Percentiles rank a stretch among this genome's conserved stretches.
These are phyloP conservation scores for Pyricularia pennisetigena DNA, from an alignment of 2,329 filamentous ascomycete species.

Conservation along the genomic window DNA sequence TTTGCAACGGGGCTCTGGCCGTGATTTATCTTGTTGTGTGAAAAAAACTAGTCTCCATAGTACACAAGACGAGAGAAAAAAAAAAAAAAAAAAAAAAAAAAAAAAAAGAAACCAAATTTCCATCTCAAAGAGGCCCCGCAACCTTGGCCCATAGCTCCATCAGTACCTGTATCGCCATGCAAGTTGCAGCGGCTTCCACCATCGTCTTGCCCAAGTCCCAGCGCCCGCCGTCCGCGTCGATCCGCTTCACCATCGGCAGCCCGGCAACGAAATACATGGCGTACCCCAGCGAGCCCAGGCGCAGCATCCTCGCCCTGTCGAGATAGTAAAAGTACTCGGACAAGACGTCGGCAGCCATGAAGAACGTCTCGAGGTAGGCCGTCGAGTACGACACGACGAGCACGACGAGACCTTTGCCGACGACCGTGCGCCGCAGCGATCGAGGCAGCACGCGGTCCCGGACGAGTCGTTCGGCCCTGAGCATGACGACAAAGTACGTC, in stretches of 20 bases:
- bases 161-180: constrained; percentile 8
- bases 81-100: too few species aligned
- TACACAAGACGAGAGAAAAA: too few species aligned
- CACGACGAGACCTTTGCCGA: background rate
- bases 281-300: constrained; percentile 10
- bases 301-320: constrained; percentile 8
- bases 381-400: constrained; percentile 7
- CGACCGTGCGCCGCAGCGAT: background rate
- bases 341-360: constrained; percentile 9
- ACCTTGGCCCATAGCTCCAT: constrained; percentile 10
- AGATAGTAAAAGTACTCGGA: constrained; percentile 8
- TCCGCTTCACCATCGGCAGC: constrained; percentile 9
- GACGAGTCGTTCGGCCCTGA: constrained; percentile 5
- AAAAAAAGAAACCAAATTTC: too few species aligned
- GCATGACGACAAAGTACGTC: constrained; percentile 6
- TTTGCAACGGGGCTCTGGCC: constrained; percentile 21
- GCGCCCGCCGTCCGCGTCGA: constrained; percentile 1
- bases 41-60: background rate
- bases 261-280: constrained; percentile 11
- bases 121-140: constrained; percentile 8
- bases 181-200: constrained; percentile 7
- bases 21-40: constrained; percentile 8
- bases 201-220: constrained; percentile 7
- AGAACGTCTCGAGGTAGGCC: constrained; percentile 11
- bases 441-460: background rate